These are phyloP conservation scores for Vigna unguiculata DNA, from an alignment of 306 rosid species.

Conservation along the genomic window DNA sequence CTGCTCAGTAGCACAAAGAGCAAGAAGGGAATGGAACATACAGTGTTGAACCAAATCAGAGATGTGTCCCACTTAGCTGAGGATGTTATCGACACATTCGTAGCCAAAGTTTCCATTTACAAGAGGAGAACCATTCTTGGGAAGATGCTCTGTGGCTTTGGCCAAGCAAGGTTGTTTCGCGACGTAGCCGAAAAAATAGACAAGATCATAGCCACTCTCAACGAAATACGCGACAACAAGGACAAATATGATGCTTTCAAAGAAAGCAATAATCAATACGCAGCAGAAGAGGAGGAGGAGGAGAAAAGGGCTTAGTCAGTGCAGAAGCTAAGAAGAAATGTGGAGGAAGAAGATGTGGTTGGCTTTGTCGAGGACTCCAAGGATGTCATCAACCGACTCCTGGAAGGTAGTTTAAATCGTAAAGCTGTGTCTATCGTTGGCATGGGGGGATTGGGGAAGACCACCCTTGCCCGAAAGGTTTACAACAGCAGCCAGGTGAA, in stretches of 20 bases:
- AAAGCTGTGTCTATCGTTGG: background rate
- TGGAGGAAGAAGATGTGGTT: conserved; percentile 37
- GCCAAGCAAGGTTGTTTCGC: background rate
- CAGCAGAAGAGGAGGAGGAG: background rate
- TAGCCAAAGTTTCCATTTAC: background rate
- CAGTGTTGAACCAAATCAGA: conserved; percentile 6
- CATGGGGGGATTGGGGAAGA: conserved; percentile 39
- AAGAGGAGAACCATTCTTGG: background rate
- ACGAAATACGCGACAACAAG: conserved; percentile 12
- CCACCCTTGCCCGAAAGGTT: conserved; percentile 38
- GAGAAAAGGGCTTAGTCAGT: background rate
- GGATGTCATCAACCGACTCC: background rate
- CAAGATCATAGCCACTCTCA: background rate
- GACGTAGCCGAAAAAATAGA: background rate
- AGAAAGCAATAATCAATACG: background rate
- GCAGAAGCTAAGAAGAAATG: background rate
- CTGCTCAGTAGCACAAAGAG: conserved; percentile 2
- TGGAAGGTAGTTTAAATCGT: background rate
- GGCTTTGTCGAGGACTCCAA: background rate
- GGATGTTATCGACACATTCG: conserved; percentile 34
- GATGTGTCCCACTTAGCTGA: conserved; percentile 33
- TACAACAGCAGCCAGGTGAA: background rate
- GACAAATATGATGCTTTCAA: background rate
- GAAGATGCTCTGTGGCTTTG: background rate
- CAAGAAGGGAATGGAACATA: background rate